Evolutionary conservation across 1,139 yeast species (phyloP).

Genomic region (Yamadazyma spencermartinsiae): DNA sequence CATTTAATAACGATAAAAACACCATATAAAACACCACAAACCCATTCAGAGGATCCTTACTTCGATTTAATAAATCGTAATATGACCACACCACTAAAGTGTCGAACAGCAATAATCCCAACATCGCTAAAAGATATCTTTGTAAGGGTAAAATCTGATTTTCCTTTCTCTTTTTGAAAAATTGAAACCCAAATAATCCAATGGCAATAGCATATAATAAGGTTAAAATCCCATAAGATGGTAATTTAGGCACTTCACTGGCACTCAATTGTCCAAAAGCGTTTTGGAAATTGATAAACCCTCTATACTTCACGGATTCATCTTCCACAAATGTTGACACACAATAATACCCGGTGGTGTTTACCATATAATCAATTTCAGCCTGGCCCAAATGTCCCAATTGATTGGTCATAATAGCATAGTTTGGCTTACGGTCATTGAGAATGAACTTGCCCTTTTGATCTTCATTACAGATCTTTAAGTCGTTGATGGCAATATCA

Average conservation of each 20-base stretch:
- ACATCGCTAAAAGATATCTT: slow-evolving; percentile 83
- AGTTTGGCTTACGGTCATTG: slow-evolving; percentile 42
- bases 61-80: slow-evolving; percentile 75
- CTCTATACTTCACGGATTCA: slow-evolving; percentile 49
- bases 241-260: slow-evolving; percentile 85
- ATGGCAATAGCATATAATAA: slow-evolving; percentile 79
- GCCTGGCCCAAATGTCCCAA: slow-evolving; percentile 60
- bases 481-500: slow-evolving; percentile 58
- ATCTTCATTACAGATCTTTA: slow-evolving; percentile 51
- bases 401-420: slow-evolving; percentile 57
- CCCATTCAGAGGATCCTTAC: slow-evolving; percentile 55
- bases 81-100: slow-evolving; percentile 90
- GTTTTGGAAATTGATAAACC: slow-evolving; percentile 77
- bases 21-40: slow-evolving; percentile 71
- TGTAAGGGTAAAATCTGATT: slow-evolving; percentile 89
- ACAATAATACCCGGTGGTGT: slow-evolving; percentile 88
- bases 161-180: slow-evolving; percentile 71
- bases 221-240: slow-evolving; percentile 85
- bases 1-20: slow-evolving; percentile 74
- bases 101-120: slow-evolving; percentile 79
- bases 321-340: slow-evolving; percentile 63
- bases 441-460: slow-evolving; percentile 66
- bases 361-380: slow-evolving; percentile 62
- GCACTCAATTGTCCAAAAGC: slow-evolving; percentile 90
- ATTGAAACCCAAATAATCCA: slow-evolving; percentile 81